Conservation (phyloP, 306 rosid genomes). For the cucumber (Cucumis sativus) region DNA sequence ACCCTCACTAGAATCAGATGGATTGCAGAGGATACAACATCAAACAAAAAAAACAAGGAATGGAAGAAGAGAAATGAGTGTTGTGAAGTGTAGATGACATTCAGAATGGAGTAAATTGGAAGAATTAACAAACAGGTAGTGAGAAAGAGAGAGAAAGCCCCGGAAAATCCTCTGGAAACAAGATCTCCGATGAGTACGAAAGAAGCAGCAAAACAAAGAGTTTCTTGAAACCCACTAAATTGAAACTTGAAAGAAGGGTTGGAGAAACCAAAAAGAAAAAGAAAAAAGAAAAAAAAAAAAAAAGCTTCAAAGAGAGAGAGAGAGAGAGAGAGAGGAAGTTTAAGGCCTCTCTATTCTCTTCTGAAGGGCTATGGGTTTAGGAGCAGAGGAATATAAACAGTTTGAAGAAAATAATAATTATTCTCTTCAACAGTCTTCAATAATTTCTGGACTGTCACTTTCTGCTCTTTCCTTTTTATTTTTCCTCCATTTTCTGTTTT, state of each 20-base stretch:
- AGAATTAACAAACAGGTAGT: background rate
- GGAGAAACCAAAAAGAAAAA: background rate
- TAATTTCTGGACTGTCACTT: constrained; percentile 11
- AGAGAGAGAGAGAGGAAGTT: constrained; percentile 12
- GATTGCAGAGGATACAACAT: background rate
- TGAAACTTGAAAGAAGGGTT: background rate
- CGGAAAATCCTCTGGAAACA: background rate
- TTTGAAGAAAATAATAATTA: constrained; percentile 1
- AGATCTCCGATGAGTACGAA: background rate
- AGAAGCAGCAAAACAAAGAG: background rate
- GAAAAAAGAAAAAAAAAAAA: background rate
- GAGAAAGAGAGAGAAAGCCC: background rate
- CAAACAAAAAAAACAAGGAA: background rate
- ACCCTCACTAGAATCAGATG: background rate
- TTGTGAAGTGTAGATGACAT: constrained; percentile 9
- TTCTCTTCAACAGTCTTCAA: constrained; percentile 5
- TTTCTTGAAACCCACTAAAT: background rate
- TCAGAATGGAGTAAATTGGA: constrained; percentile 2
- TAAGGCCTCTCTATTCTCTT: constrained; percentile 27
- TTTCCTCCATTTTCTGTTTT: background rate
- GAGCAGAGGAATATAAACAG: constrained; percentile 3
- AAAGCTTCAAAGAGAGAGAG: constrained; percentile 3
- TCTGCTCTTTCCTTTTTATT: background rate
- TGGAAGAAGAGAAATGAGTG: background rate
- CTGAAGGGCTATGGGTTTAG: constrained; percentile 4